A percentile compares a stretch with the other conserved stretches of the same genome.
These are phyloP conservation scores for Rhodotorula kratochvilovae DNA, from an alignment of 768 basidiomycete genomes.

Conservation along the genomic window DNA sequence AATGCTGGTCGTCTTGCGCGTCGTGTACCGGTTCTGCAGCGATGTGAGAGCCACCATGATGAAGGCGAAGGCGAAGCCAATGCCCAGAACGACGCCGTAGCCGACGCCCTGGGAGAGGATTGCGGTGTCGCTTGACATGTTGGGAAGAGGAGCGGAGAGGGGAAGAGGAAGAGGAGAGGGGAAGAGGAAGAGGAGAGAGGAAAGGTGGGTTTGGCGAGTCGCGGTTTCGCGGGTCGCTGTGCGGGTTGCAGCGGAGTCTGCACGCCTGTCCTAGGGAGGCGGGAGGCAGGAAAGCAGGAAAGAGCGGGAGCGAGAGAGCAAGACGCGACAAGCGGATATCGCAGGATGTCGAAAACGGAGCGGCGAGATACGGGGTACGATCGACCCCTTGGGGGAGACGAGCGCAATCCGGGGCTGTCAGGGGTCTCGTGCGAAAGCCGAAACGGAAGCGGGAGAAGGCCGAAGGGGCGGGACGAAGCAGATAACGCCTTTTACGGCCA, in stretches of 20 bases:
- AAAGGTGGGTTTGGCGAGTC: not conserved
- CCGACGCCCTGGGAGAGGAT: slow-evolving; percentile 22
- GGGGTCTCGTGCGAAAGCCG: no score
- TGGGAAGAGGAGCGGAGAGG: not conserved
- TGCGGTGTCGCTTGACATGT: slow-evolving; percentile 5
- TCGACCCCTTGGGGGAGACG: not conserved
- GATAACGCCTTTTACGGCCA: no score
- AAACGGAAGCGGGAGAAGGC: no score
- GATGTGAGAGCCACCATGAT: slow-evolving; percentile 74
- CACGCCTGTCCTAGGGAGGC: no score
- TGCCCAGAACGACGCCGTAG: slow-evolving; percentile 13
- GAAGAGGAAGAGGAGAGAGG: not conserved
- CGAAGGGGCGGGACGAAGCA: no score
- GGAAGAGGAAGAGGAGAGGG: not conserved
- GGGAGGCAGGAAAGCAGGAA: no score
- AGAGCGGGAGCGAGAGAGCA: not conserved
- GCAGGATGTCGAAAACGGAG: not conserved
- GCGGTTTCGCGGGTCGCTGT: no score
- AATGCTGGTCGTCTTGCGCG: slow-evolving; percentile 48
- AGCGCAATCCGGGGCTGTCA: no score
- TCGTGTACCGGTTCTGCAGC: slow-evolving; percentile 75
- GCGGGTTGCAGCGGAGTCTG: no score
- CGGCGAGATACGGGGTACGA: no score
- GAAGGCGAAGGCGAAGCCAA: slow-evolving; percentile 74
- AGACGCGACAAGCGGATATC: not conserved